Base-by-base conservation (phyloP, 2,329 filamentous ascomycete species). In the Diaporthe capsici region DNA sequence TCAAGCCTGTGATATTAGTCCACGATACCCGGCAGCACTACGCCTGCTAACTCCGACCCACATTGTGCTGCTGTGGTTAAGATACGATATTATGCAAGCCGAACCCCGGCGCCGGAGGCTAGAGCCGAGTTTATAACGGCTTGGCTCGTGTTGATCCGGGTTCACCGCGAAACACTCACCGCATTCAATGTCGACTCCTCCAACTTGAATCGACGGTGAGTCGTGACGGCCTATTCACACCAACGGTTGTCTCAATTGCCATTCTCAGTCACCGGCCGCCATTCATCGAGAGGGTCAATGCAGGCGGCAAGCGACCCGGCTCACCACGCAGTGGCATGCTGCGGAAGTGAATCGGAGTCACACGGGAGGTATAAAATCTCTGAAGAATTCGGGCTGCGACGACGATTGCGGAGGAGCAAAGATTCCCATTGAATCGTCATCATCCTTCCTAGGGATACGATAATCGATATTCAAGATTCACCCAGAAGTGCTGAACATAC, bases 21-120 rank as follows among this genome's bases (percentile, higher is more conserved):
- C 22, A 53, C 65, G 65, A 53, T 68, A 68, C 47, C 47, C 47
- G 47, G 65, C 47, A 28, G 47, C 65, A 68, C 49, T 39, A 42
- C 49, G 49, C 65, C 47, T 53, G 65, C 65, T 68, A 68, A 68
- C 65, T 47, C 47, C 65, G 65, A 68, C 65, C 65, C 65, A 68
- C 65, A 68, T 68, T 39, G 65, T 37, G 20, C 63, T 39, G 63
- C 10, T 51, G 22, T 37, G 65, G 47, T 68, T 47, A 28, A 53
- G 47, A 68, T 68, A 53, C 65, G 65, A 68, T 68, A 68, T 68
- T 39, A 68, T 68, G 65, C 65, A 68, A 53, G 65, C 65, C 65
- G 65, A 68, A 53, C 31, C 65, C 65, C 65, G 63, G 44, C 31
- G 47, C 63, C 63, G 65, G 65, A 68, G 65, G 47, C 65, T 68